A percentile compares a stretch with the other conserved stretches of the same genome.
These are phyloP conservation scores for Neonectria faginata DNA, from an alignment of 2,329 filamentous ascomycete genomes.

Conservation along the genomic window DNA sequence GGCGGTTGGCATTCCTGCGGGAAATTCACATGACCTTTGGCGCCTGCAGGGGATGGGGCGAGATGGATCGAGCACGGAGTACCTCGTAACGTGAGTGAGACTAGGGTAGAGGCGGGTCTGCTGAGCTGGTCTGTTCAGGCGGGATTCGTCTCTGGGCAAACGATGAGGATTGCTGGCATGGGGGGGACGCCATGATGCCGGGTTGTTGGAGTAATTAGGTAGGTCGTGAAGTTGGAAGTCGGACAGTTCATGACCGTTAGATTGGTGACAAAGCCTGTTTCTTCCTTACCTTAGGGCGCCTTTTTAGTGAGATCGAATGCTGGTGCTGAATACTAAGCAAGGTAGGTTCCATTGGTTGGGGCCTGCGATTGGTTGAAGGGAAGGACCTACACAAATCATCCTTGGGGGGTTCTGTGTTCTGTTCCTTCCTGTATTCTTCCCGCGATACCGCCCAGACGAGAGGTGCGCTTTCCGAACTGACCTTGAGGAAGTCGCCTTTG, in stretches of 20 bases:
- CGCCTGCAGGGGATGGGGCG: constrained; percentile 38
- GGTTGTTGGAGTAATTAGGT: not conserved
- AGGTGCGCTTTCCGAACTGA: constrained; percentile 7
- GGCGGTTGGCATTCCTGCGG: constrained; percentile 15
- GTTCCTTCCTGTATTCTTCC: too few species aligned
- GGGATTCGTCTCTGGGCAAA: constrained; percentile 15
- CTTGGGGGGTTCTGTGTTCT: too few species aligned
- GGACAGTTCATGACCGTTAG: not conserved
- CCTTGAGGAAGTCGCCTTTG: constrained; percentile 30
- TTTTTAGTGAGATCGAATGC: not conserved
- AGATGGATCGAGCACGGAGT: constrained; percentile 19
- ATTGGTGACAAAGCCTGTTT: not conserved
- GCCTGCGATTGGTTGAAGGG: not conserved
- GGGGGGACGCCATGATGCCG: constrained; percentile 18
- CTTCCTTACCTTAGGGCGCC: not conserved
- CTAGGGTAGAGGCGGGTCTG: constrained; percentile 17
- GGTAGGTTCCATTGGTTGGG: too few species aligned
- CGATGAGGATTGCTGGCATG: constrained; percentile 17
- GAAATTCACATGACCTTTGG: constrained; percentile 41
- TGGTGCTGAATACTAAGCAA: not conserved
- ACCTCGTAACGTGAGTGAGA: constrained; percentile 24
- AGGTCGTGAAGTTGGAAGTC: constrained; percentile 8
- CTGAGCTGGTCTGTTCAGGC: constrained; percentile 14
- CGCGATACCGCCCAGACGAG: not conserved
- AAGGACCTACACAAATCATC: not conserved